Base-by-base conservation (phyloP, 1,284 basidiomycete species). In the Ganoderma lucidum region DNA sequence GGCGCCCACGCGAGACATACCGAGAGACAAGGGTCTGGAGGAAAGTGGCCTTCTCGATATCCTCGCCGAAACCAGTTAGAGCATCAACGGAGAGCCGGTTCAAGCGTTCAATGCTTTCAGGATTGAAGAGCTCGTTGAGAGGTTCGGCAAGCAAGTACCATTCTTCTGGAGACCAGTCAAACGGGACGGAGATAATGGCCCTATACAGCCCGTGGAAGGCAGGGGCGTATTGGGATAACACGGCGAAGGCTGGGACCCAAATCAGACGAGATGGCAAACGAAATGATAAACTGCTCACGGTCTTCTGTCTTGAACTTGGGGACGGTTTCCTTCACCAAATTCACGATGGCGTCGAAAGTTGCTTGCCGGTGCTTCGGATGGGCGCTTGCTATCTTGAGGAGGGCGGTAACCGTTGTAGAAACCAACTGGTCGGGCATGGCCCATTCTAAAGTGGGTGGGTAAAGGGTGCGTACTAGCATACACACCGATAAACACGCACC, bases 171-270 rank as follows among this genome's bases (percentile, higher is more conserved):
- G 86, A 87, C 95, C 95, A 97, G 30, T 86, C 83, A 76, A 93
- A 96, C 1, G 89, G 85, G 2, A 90, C 90, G 15, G 92, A 92
- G 59, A 90, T 93, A 69, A 96, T 87, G 15, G 96, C 95, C 45
- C 96, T 89, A 78, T 96, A 95, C 51, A 96, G 83, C 15, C 96
- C 96, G 78, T 97, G 95, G 67, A 97, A 86, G 37, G 93, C 88
- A 12, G 96, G 96, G 28, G 91, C 90, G 62, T 92, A 82, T 74
- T 94, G 93, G 0, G 90, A 90, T 23, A 97, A 83, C 41, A 93
- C 85, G 72, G 90, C 86, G 39, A 90, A 82, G 1, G 93, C 95
- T 93, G 64, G 65, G 35, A 28, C 14, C 23, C 14, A 17, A 9
- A 59, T 39, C n/a, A 41, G 39, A 41, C 14, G 23, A 28, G 23